Evolutionary conservation across 805 yeast genomes (phyloP), one percentile per base, ranked within the genome.

Genomic region (Kodamaea leandrae): DNA sequence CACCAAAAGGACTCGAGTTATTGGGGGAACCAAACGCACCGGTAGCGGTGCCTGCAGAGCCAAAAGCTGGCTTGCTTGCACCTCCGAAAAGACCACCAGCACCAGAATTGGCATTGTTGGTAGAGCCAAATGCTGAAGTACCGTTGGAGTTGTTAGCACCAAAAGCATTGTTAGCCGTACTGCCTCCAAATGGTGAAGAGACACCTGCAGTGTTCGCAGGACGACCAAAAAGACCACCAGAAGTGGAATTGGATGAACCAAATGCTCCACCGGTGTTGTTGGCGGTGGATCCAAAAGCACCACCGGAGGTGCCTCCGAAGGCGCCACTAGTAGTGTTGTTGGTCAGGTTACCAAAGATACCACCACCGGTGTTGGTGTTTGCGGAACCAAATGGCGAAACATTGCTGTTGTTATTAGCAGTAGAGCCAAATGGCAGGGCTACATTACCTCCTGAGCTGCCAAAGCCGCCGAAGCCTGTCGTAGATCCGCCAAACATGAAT

Each of bases 381-480:
- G 61, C 44, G 46, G 55, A 48, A 5, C 71, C 68, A 49, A 58
- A 59, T 2, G 59, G 64, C 34, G 62, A 51, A n/a, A 53, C 19
- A 25, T 35, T 40, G 37, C 41, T 33, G 33, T 44, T 43, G 21
- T 30, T 30, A 6, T 20, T 21, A 10, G 33, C 21, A 4, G 20
- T 17, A 17, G 33, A 30, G 21, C 33, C 33, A 17, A 30, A 30
- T 6, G 33, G 33, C 33, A 30, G 33, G 10, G 21, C 21, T 12
- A 18, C 21, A 30, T 30, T 30, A 12, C 21, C 33, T 13, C 13
- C 13, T 4, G 33, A 30, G 33, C 21, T 30, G 19, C 55, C 57
- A 40, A 43, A 46, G 29, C 80, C 80, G 9, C 80, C 80, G 55
- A 76, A 76, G 14, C 81, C 81, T 35, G 76, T 66, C 10, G 67